These are phyloP conservation scores for Prototheca cutis DNA, from an alignment of 163 green algal genomes.

Conservation along the genomic window DNA sequence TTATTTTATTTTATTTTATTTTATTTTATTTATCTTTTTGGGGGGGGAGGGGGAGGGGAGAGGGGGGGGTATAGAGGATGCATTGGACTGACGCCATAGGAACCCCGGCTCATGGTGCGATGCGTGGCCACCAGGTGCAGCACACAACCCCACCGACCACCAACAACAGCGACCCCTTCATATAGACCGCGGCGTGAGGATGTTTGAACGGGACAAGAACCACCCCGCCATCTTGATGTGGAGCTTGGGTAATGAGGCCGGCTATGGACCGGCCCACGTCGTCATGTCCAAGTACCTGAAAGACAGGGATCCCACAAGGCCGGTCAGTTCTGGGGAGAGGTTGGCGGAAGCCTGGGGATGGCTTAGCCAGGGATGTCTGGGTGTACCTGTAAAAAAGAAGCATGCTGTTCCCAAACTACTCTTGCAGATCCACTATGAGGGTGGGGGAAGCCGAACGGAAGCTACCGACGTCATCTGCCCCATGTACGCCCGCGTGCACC, in stretches of 20 bases:
- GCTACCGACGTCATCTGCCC: conserved; percentile 85
- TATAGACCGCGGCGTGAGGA: conserved; percentile 43
- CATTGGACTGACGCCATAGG: too few relatives aligned
- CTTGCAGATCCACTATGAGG: conserved; percentile 54
- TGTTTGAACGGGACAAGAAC: conserved; percentile 72
- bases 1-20: too few relatives aligned
- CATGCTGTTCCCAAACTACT: too few relatives aligned
- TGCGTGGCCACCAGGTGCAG: too few relatives aligned
- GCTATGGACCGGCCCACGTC: conserved; percentile 52
- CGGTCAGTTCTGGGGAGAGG: conserved; percentile 64
- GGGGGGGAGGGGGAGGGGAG: too few relatives aligned
- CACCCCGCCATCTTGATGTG: conserved; percentile 79
- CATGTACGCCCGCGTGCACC: conserved; percentile 79
- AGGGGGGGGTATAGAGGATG: too few relatives aligned
- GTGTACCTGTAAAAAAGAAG: too few relatives aligned
- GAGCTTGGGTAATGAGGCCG: conserved; percentile 92
- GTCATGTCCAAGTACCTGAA: conserved; percentile 65
- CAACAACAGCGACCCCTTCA: too few relatives aligned
- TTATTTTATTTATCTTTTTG: too few relatives aligned
- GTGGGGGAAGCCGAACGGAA: conserved; percentile 68
- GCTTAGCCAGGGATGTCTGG: background rate
- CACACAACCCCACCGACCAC: too few relatives aligned
- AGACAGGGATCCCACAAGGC: conserved; percentile 48
- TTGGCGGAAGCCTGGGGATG: background rate
- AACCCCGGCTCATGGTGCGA: too few relatives aligned